These are phyloP conservation scores for Glycine soja DNA, from an alignment of 306 rosid genomes.

Conservation along the genomic window DNA sequence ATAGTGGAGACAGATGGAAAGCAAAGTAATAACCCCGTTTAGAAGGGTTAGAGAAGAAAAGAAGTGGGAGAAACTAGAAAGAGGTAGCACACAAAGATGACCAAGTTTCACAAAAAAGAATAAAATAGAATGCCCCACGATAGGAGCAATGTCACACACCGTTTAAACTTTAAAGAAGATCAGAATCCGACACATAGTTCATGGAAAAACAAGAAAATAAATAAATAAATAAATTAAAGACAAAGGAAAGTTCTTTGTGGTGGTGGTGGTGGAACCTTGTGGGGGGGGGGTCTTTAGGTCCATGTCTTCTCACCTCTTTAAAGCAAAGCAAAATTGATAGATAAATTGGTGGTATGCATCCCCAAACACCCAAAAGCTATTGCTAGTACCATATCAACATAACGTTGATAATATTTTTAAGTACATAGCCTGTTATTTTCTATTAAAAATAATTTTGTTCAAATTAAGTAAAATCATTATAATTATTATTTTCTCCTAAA, in stretches of 20 bases:
- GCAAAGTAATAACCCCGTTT: slow-evolving; percentile 38
- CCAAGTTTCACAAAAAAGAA: slow-evolving; percentile 45
- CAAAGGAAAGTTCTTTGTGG: slow-evolving; percentile 27
- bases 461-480: no score
- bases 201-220: slow-evolving; percentile 12
- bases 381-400: no score
- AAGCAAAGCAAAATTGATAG: slow-evolving; percentile 52
- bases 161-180: background rate
- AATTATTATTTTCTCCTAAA: no score
- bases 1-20: slow-evolving; percentile 41
- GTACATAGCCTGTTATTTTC: no score
- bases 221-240: background rate
- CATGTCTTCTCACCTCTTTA: slow-evolving; percentile 59
- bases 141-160: slow-evolving; percentile 39
- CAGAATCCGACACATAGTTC: slow-evolving; percentile 15
- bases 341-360: slow-evolving; percentile 36
- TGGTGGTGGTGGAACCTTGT: slow-evolving; percentile 37
- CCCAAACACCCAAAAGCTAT: slow-evolving; percentile 31
- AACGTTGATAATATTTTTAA: no score
- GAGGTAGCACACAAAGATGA: slow-evolving; percentile 48
- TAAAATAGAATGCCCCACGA: slow-evolving; percentile 34
- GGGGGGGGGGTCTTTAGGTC: slow-evolving; percentile 52
- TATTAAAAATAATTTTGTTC: no score
- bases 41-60: slow-evolving; percentile 36
- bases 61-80: slow-evolving; percentile 22